Evolutionary conservation across 345 rosid genomes (phyloP).

Genomic region (Pistacia integerrima): DNA sequence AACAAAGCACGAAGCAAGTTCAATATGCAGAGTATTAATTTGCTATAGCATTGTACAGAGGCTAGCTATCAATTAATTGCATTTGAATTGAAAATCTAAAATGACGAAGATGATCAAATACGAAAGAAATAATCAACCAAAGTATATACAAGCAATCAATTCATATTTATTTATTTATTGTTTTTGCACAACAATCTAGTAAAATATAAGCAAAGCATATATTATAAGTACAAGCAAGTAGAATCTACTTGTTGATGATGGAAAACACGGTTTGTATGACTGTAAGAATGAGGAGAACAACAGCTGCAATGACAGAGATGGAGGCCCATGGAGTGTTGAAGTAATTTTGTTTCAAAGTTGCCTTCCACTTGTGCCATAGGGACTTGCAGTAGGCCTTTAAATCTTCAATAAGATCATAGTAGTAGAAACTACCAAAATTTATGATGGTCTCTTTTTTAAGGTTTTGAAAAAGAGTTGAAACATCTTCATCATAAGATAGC

Average conservation of each 20-base stretch:
- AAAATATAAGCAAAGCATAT: too few species aligned
- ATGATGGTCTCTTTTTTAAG: neutral
- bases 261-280: conserved; percentile 18
- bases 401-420: neutral
- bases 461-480: conserved; percentile 16
- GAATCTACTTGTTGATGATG: neutral
- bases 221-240: too few species aligned
- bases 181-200: too few species aligned
- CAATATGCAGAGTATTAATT: too few species aligned
- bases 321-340: conserved; percentile 31
- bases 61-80: too few species aligned
- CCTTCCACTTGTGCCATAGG: conserved; percentile 19
- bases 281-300: conserved; percentile 18
- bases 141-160: too few species aligned
- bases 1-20: too few species aligned
- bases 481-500: neutral
- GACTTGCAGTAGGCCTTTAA: conserved; percentile 13
- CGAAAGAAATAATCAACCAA: neutral
- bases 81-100: too few species aligned
- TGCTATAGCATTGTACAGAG: too few species aligned
- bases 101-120: too few species aligned
- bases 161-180: too few species aligned
- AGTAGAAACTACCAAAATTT: neutral
- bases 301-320: conserved; percentile 25
- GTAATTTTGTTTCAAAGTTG: conserved; percentile 16